A percentile compares a stretch with the other conserved stretches of the same genome.
These are phyloP conservation scores for Sarocladiaceae sp. DNA, from an alignment of 2,329 filamentous ascomycete species.

Conservation along the genomic window DNA sequence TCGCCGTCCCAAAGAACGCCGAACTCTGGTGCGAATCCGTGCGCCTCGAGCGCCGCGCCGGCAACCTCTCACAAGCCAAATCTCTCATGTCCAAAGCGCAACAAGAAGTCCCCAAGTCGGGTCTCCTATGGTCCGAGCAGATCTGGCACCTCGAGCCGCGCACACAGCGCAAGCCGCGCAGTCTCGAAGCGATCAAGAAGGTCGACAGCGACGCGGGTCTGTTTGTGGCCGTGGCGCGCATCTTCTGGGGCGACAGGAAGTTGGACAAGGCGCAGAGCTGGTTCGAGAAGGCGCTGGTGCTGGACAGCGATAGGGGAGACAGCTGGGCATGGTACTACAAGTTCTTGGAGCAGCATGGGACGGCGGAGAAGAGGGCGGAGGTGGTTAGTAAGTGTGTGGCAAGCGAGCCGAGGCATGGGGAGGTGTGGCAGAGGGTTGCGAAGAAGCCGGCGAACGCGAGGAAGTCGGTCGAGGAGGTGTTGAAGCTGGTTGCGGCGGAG, in stretches of 20 bases:
- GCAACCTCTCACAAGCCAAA: slow-evolving; percentile 77
- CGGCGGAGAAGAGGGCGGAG: slow-evolving; percentile 83
- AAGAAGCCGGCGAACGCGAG: slow-evolving; percentile 81
- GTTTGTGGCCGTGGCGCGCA: slow-evolving; percentile 86
- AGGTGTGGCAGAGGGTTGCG: slow-evolving; percentile 79
- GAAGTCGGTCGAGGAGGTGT: slow-evolving; percentile 69
- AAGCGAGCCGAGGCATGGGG: slow-evolving; percentile 86
- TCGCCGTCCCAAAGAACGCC: slow-evolving; percentile 78
- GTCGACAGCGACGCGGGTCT: slow-evolving; percentile 86
- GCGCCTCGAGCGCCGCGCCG: slow-evolving; percentile 80
- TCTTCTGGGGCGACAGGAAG: slow-evolving; percentile 91
- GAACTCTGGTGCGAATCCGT: slow-evolving; percentile 93
- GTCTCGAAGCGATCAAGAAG: slow-evolving; percentile 92
- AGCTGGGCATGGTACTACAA: slow-evolving; percentile 98
- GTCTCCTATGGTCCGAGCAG: slow-evolving; percentile 85
- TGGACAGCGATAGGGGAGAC: slow-evolving; percentile 83
- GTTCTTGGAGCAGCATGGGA: slow-evolving; percentile 87
- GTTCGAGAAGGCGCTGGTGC: slow-evolving; percentile 92
- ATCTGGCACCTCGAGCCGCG: slow-evolving; percentile 92
- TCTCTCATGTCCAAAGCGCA: slow-evolving; percentile 89
- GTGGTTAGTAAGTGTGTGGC: slow-evolving; percentile 73
- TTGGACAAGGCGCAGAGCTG: slow-evolving; percentile 92
- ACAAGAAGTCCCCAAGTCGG: slow-evolving; percentile 83
- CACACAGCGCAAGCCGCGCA: slow-evolving; percentile 85
- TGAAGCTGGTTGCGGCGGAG: slow-evolving; percentile 66